phyloP scores from a whole-genome alignment of 495 filamentous ascomycete species.

The Hapsidospora chrysogenum region DNA sequence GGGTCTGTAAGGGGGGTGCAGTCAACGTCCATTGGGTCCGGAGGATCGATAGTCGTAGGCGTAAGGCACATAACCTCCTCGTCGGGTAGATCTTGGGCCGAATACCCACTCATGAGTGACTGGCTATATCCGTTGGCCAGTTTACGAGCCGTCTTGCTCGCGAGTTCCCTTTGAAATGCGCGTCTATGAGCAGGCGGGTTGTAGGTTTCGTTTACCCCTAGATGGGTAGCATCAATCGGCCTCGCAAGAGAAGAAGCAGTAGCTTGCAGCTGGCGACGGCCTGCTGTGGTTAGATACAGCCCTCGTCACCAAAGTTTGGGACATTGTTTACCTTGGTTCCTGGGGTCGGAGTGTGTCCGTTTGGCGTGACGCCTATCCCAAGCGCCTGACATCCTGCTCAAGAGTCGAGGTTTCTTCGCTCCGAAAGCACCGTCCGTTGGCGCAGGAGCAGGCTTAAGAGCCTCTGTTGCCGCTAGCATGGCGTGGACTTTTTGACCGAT shows the following conservation, averaged over 20 bases:
- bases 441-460: slow-evolving; percentile 6
- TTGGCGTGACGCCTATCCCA: slow-evolving; percentile 5
- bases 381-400: slow-evolving; percentile 9
- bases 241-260: neutral
- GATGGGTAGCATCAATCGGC: no score
- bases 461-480: slow-evolving; percentile 13
- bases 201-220: no score
- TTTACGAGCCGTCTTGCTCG: neutral
- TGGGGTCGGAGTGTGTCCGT: neutral
- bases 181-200: neutral
- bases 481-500: slow-evolving; percentile 11
- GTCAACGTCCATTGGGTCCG: no score
- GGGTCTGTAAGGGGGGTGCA: slow-evolving; percentile 3
- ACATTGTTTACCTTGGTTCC: neutral
- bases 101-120: neutral
- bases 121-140: neutral
- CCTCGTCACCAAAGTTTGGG: slow-evolving; percentile 1
- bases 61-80: neutral
- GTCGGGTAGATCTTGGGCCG: neutral
- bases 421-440: neutral
- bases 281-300: neutral
- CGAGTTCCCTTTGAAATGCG: neutral
- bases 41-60: no score
- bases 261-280: neutral
- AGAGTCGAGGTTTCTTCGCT: slow-evolving; percentile 6